Percentiles rank a stretch among this genome's conserved stretches.
Conservation (phyloP, 805 yeast species). For the Naumovozyma baii region DNA sequence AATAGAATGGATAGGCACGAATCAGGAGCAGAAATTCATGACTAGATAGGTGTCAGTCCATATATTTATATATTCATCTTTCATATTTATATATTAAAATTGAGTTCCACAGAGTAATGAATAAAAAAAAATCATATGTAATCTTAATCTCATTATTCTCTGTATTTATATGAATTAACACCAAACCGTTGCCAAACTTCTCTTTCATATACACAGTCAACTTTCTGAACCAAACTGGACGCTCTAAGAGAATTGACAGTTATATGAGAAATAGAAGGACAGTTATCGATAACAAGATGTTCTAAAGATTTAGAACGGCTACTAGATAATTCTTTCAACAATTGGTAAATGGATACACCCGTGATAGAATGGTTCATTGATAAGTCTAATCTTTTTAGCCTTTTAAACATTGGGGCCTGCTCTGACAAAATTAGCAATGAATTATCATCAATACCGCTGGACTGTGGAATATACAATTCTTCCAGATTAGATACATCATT, state of each 20-base stretch:
- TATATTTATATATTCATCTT: too few species aligned
- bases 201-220: constrained; percentile 24
- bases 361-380: constrained; percentile 25
- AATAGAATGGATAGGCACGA: background rate
- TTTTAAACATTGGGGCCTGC: constrained; percentile 7
- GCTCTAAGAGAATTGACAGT: constrained; percentile 19
- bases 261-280: constrained; percentile 21
- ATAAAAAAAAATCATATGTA: background rate
- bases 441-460: constrained; percentile 17
- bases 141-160: background rate
- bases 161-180: constrained; percentile 19
- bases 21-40: too few species aligned
- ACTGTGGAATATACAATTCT: constrained; percentile 20
- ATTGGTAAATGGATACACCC: constrained; percentile 26
- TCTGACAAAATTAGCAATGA: constrained; percentile 11
- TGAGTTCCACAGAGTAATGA: background rate
- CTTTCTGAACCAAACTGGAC: constrained; percentile 13
- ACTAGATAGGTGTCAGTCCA: too few species aligned
- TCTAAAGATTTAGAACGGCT: constrained; percentile 12
- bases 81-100: too few species aligned
- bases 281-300: constrained; percentile 19
- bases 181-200: constrained; percentile 26
- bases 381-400: constrained; percentile 18
- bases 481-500: constrained; percentile 10
- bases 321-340: constrained; percentile 13